Evolutionary conservation across 768 basidiomycete genomes (phyloP).

Genomic region (Daedalea quercina): DNA sequence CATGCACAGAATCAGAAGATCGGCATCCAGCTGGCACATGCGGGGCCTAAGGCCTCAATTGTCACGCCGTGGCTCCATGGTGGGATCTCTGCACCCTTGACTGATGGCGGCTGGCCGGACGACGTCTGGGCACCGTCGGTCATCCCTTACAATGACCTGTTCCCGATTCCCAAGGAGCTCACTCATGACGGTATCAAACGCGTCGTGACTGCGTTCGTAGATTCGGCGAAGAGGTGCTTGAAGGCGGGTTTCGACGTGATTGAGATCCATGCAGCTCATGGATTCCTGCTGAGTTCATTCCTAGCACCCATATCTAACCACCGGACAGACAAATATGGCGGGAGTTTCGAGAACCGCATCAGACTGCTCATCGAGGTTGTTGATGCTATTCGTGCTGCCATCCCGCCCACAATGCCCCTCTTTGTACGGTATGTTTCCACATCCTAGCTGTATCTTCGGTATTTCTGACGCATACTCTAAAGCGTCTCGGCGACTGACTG

Average conservation of each 20-base stretch:
- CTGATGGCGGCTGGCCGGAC: conserved; percentile 31
- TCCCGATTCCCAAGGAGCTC: conserved; percentile 31
- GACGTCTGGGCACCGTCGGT: conserved; percentile 26
- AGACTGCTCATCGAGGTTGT: conserved; percentile 57
- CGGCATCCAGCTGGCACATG: conserved; percentile 70
- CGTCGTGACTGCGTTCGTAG: conserved; percentile 31
- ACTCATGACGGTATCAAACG: conserved; percentile 29
- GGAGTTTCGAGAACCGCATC: conserved; percentile 40
- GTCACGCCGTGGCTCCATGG: conserved; percentile 50
- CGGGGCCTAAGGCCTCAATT: conserved; percentile 64
- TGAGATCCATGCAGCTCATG: conserved; percentile 25
- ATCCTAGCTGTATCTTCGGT: too few relatives aligned
- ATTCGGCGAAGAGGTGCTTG: conserved; percentile 30
- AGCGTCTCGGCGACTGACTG: conserved; percentile 44
- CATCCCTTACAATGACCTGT: conserved; percentile 25
- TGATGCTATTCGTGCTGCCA: conserved; percentile 52
- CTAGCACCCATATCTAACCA: conserved; percentile 28
- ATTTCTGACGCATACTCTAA: too few relatives aligned
- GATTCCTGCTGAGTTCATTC: conserved; percentile 32
- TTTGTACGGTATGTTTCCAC: conserved; percentile 57
- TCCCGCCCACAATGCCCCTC: conserved; percentile 56
- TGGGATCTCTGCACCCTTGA: conserved; percentile 34
- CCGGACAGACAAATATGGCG: conserved; percentile 41
- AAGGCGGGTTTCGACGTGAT: conserved; percentile 26
- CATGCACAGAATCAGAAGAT: conserved; percentile 63